Conservation (phyloP, 2,329 filamentous ascomycete genomes). For the Monilinia polystroma region DNA sequence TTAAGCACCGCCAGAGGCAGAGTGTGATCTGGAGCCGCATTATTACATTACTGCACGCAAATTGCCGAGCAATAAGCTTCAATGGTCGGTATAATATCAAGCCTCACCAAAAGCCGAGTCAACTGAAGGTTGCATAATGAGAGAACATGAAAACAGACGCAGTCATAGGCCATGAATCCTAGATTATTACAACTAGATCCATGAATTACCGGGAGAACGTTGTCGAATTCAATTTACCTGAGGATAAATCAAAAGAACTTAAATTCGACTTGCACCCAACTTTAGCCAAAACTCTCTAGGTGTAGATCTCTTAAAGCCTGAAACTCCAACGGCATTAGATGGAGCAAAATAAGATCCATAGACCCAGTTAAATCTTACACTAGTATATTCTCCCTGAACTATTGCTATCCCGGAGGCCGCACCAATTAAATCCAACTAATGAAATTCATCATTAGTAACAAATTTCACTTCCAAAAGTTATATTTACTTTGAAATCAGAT, state of each 20-base stretch:
- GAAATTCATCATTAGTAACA: no score
- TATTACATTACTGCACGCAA: conserved; percentile 8
- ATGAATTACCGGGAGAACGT: neutral
- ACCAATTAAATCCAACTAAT: no score
- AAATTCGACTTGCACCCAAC: neutral
- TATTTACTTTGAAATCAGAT: no score
- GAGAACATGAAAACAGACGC: neutral
- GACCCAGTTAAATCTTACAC: no score
- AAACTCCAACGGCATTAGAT: neutral
- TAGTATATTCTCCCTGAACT: no score
- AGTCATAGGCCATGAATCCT: neutral
- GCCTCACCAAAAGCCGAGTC: no score
- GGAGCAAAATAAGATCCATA: no score
- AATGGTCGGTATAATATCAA: no score
- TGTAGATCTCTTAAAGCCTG: neutral
- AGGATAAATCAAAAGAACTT: neutral
- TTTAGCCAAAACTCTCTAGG: neutral
- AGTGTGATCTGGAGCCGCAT: conserved; percentile 18
- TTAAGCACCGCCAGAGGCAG: neutral
- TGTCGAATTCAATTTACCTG: neutral
- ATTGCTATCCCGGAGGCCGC: no score
- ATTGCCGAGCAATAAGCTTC: neutral
- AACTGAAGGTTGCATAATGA: neutral
- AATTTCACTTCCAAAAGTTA: no score
- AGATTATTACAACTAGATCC: neutral